phyloP scores from a whole-genome alignment of 345 rosid species.

The Syzygium grande region DNA sequence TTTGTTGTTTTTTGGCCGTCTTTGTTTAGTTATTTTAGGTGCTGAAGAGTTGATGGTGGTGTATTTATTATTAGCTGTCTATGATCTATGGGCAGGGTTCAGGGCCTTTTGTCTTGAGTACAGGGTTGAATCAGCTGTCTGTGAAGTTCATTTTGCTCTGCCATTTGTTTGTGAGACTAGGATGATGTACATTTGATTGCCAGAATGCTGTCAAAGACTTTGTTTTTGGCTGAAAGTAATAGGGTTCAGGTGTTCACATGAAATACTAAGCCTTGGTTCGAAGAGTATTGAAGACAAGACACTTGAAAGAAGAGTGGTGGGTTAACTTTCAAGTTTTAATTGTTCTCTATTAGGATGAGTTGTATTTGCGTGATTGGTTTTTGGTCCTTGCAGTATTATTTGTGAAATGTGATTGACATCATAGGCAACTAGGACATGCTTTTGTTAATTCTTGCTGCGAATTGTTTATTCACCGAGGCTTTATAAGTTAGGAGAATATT shows the following conservation, averaged over 20 bases:
- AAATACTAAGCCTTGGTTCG: neutral
- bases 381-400: neutral
- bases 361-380: neutral
- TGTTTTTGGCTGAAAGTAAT: neutral
- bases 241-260: neutral
- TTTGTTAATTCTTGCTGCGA: neutral
- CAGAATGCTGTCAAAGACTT: neutral
- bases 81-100: neutral
- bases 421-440: neutral
- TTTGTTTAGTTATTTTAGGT: neutral
- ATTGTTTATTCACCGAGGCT: neutral
- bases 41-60: neutral
- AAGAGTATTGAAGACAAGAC: neutral
- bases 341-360: neutral
- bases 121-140: neutral
- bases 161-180: neutral
- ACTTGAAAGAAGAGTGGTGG: neutral
- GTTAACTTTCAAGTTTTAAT: neutral
- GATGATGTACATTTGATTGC: neutral
- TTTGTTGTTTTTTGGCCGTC: neutral
- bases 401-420: neutral
- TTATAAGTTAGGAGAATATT: neutral
- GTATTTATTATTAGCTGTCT: neutral
- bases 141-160: neutral
- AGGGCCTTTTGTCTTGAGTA: neutral